These are phyloP conservation scores for Eucalyptus sp. DNA, from an alignment of 345 rosid species.

Conservation along the genomic window DNA sequence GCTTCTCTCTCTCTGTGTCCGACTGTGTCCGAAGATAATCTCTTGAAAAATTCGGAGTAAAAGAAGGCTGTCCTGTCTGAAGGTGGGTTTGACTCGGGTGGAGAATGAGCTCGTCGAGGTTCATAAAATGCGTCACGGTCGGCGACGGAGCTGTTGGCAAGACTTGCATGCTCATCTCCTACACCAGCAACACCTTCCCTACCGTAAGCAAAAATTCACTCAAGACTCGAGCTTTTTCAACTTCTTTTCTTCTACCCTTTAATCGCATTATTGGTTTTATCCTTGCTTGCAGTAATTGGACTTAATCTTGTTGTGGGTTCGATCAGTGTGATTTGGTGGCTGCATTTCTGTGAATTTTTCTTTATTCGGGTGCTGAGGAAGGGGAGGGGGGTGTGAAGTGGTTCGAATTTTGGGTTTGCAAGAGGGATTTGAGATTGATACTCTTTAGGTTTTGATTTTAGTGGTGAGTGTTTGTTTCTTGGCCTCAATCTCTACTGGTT, in stretches of 20 bases:
- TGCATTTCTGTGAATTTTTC: not conserved
- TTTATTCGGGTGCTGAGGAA: not conserved
- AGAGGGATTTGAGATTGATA: not conserved
- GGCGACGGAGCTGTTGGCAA: slow-evolving; percentile 83
- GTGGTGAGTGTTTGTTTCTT: not conserved
- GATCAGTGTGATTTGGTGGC: not conserved
- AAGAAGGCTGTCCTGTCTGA: not conserved
- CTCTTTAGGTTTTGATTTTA: not conserved
- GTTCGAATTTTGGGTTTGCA: not conserved
- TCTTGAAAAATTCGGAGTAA: not conserved
- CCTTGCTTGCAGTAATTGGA: not conserved
- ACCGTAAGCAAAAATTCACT: slow-evolving; percentile 21
- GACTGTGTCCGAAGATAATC: not conserved
- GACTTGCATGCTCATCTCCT: slow-evolving; percentile 76
- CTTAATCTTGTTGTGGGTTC: not conserved
- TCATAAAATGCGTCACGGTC: slow-evolving; percentile 75
- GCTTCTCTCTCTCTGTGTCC: not conserved
- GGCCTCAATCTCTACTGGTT: not conserved
- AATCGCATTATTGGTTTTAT: not conserved
- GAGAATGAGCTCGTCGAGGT: slow-evolving; percentile 62
- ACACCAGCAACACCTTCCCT: slow-evolving; percentile 73
- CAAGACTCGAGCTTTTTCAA: not conserved
- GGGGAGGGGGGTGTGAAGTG: not conserved
- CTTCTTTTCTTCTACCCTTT: not conserved
- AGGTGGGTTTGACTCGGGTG: not conserved